Base-by-base conservation (phyloP, 495 filamentous ascomycete genomes). In the Xylaria cubensis region DNA sequence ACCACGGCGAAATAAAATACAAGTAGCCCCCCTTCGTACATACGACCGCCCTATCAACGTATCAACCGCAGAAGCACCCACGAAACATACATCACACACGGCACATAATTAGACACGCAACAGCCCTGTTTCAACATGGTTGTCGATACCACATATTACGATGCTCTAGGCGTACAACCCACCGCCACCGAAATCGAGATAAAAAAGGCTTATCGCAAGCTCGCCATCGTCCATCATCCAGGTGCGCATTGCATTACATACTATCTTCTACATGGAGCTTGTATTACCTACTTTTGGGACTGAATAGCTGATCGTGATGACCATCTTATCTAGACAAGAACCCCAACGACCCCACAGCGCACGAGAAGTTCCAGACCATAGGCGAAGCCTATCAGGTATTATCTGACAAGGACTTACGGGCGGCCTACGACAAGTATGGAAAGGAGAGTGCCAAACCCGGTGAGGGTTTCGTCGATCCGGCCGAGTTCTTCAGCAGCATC, bases 381-480 rank as follows among this genome's bases (percentile, higher is more conserved):
- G 95, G 96, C 69, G 97, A 98, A 83, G 96, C 96, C 53, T 99
- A 99, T 81, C 96, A 99, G 84, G 95, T 99, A 53, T 89, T 99
- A 67, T 95, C 92, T 76, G 91, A 97, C 79, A 82, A 90, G 66
- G 92, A 97, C 32, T 86, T 98, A 48, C 91, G 96, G 74, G 92
- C 90, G 74, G 90, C 92, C 79, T 99, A 99, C 84, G 96, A 99
- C 82, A 96, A 97, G 78, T 93, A 89, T 85, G 96, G 96, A 80
- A 99, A 98, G 82, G 95, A 98, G 71, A 88, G 91, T 64, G 94
- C 95, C 1, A 90, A 94, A 53, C 96, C 96, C 0, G 88, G 88
- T 74, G 91, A 92, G 75, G 96, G 96, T 72, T 99, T 99, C 82
- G 93, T 93, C 85, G 96, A 99, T 76, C 97, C 96, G 0, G 89